phyloP scores from a whole-genome alignment of 208 protist genomes.

The Plasmodiophora brassicae region DNA sequence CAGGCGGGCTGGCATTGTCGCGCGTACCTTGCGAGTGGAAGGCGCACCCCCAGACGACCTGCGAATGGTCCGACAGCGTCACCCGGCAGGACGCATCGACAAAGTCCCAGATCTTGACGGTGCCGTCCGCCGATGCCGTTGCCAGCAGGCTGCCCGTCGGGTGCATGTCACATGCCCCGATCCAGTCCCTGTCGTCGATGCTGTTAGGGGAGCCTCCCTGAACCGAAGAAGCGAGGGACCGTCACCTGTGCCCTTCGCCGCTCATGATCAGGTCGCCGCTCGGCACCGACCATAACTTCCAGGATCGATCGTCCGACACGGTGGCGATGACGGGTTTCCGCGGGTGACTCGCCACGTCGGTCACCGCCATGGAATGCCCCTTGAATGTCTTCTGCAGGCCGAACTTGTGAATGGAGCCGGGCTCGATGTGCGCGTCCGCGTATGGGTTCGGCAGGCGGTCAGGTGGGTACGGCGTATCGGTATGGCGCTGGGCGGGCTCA shows the following conservation, averaged over 20 bases:
- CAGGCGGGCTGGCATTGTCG: too few relatives aligned
- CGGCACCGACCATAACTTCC: constrained; percentile 84
- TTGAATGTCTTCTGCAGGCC: constrained; percentile 33
- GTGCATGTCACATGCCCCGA: constrained; percentile 52
- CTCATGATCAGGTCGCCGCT: constrained; percentile 83
- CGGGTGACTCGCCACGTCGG: constrained; percentile 79
- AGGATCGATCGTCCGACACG: constrained; percentile 85
- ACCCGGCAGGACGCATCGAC: constrained; percentile 69
- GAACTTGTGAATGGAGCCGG: constrained; percentile 38
- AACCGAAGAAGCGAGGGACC: too few relatives aligned
- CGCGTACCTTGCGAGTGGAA: constrained; percentile 72
- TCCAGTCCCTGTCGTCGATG: constrained; percentile 67
- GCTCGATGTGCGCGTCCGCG: constrained; percentile 20
- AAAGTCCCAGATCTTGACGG: constrained; percentile 93
- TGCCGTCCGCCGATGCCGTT: constrained; percentile 86
- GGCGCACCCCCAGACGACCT: constrained; percentile 82
- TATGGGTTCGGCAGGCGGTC: constrained; percentile 50
- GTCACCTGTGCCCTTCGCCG: constrained; percentile 78
- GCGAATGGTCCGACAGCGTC: constrained; percentile 83
- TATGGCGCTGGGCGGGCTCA: too few relatives aligned
- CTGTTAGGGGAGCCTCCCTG: too few relatives aligned
- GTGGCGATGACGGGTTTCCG: constrained; percentile 85
- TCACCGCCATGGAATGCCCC: constrained; percentile 56
- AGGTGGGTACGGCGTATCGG: not conserved
- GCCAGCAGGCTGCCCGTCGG: constrained; percentile 78